Evolutionary conservation across 2,329 filamentous ascomycete genomes (phyloP), one percentile per base, ranked within the genome.

Genomic region (Colletotrichum gigasporum): DNA sequence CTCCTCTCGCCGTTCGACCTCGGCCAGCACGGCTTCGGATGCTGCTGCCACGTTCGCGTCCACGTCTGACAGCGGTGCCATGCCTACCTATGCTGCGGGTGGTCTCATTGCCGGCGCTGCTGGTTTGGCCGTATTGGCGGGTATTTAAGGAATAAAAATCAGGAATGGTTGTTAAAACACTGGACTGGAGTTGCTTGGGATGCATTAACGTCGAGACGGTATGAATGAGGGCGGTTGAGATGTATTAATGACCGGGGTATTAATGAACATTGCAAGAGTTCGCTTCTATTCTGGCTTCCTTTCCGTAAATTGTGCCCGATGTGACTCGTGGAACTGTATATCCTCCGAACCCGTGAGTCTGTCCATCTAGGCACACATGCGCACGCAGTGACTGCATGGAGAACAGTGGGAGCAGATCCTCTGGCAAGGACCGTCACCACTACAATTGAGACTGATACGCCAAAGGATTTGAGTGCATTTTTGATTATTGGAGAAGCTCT

Each of bases 91-190:
- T 8, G 72, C 63, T 3, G 70, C 70, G 1, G 72, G 69, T 3
- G 72, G 70, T 14, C 59, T 72, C 24, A 69, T 70, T 12, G 64
- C 69, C 16, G 70, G 69, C 6, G 63, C 73, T 42, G 73, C 70
- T 50, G 75, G 74, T 12, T 69, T 71, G 32, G 69, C 70, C n/a
- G 45, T 75, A 22, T 47, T 75, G 34, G 71, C 67, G 34, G 71
- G 69, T n/a, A 37, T 77, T 54, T 77, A 53, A 69, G 26, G 42
- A 16, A 26, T 1, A 7, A 12, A 34, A 34, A 26, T 3, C 3
- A 12, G 14, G 18, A 7, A 22, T 10, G 24, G 12, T 18, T 12
- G n/a, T 4, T 3, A 5, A 5, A 28, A 16, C 14, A 9, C 1
- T 28, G 9, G 18, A 3, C 9, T 12, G n/a, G n/a, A n/a, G n/a